These are phyloP conservation scores for Magnaporthiopsis incrustans DNA, from an alignment of 2,329 filamentous ascomycete genomes.

Conservation along the genomic window DNA sequence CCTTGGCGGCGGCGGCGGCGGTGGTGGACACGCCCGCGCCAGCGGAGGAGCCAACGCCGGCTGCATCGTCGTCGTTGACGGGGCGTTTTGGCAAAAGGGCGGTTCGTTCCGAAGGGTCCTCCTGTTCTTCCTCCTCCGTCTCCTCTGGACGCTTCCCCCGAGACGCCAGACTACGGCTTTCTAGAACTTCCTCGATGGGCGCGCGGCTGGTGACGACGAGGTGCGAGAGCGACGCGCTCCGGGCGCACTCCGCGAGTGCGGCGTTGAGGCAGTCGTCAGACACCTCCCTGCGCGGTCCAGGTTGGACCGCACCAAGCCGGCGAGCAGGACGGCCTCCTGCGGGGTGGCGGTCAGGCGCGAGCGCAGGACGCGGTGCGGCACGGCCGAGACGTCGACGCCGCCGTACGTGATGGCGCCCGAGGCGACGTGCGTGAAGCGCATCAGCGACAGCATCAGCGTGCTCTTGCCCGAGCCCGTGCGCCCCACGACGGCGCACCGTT, in stretches of 20 bases:
- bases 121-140: neutral
- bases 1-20: neutral
- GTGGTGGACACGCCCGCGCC: too few species aligned
- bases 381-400: constrained; percentile 24
- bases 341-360: constrained; percentile 30
- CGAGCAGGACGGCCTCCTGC: constrained; percentile 30
- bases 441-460: constrained; percentile 32
- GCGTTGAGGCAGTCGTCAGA: constrained; percentile 45
- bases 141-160: neutral
- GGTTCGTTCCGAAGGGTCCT: constrained; percentile 10
- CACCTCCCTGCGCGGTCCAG: constrained; percentile 54
- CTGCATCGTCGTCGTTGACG: neutral
- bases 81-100: constrained; percentile 10
- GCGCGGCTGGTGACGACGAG: neutral
- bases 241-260: constrained; percentile 54
- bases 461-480: constrained; percentile 62
- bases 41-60: neutral
- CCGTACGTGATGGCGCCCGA: constrained; percentile 25
- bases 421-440: constrained; percentile 27
- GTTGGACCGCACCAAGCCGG: constrained; percentile 38
- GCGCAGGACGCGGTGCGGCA: constrained; percentile 26
- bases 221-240: constrained; percentile 33
- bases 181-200: too few species aligned
- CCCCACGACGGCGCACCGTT: constrained; percentile 58
- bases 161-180: neutral